A percentile compares a stretch with the other conserved stretches of the same genome.
Evolutionary conservation across 306 rosid species (phyloP).

Genomic region (Vicia faba): DNA sequence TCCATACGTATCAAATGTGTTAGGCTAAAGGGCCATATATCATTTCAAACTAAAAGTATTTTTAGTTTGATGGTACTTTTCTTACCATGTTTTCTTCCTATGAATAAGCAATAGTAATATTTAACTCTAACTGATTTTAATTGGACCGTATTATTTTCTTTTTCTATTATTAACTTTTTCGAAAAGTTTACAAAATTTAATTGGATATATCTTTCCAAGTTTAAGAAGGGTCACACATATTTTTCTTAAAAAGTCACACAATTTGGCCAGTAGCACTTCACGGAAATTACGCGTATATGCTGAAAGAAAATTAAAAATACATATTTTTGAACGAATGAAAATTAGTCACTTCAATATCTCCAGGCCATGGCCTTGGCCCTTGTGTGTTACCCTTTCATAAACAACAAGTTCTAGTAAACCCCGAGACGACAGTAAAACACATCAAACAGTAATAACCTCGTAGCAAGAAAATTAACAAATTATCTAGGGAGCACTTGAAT

Average conservation of each 20-base stretch:
- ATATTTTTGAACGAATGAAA: neutral
- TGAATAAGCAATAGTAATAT: too few species aligned
- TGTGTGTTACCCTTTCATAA: slow-evolving; percentile 21
- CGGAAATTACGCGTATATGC: neutral
- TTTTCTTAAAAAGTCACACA: neutral
- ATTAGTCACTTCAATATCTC: slow-evolving; percentile 25
- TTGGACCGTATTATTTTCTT: slow-evolving; percentile 1
- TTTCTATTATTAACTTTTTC: slow-evolving; percentile 12
- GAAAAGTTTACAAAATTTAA: neutral
- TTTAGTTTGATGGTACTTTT: too few species aligned
- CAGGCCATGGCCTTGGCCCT: slow-evolving; percentile 10
- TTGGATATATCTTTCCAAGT: slow-evolving; percentile 1
- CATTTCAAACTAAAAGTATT: too few species aligned
- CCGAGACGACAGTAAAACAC: too few species aligned
- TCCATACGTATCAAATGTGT: too few species aligned
- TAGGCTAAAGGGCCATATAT: too few species aligned
- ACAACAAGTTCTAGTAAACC: slow-evolving; percentile 4
- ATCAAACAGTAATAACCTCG: neutral
- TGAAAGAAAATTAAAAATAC: neutral
- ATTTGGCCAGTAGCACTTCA: neutral
- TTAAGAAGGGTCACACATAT: slow-evolving; percentile 16
- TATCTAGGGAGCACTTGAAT: neutral
- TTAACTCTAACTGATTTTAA: neutral
- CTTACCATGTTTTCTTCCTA: too few species aligned
- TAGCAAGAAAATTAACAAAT: slow-evolving; percentile 4